Base-by-base conservation (phyloP, 805 yeast genomes). In the Kuraishia molischiana region DNA sequence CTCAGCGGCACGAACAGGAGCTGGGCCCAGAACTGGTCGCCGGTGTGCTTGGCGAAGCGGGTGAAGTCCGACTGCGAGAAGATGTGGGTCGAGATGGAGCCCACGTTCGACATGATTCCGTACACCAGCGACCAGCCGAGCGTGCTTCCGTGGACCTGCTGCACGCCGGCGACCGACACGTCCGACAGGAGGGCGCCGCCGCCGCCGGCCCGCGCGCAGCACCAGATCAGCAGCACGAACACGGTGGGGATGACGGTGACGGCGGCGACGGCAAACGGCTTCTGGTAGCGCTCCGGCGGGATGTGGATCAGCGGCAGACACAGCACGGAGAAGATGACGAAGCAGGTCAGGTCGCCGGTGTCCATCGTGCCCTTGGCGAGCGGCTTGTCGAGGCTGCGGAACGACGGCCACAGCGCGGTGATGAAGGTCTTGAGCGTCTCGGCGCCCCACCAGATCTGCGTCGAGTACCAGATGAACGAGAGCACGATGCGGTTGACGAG, bases 401-500 rank as follows among this genome's bases (percentile, higher is more conserved):
- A 69, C 9, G 54, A 46, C 10, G 62, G 53, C 43, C 64, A 61
- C 48, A 64, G 56, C 29, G 64, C 50, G 18, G 62, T 52, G 17
- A 69, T 38, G 14, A 68, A 50, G 17, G 59, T 53, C n/a, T 60
- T 56, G 5, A 69, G 45, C 35, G 68, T 53, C 33, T 61, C 61
- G 5, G 69, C 74, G 34, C 75, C 74, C n/a, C 67, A 56, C 47
- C 56, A 70, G 1, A 70, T 53, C 41, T 67, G 72, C 9, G 64
- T 60, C 3, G 67, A 65, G 42, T 57, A 67, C 69, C 72, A 72
- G 29, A 72, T 65, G 24, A 64, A 56, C 15, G 69, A 61, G 29
- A 71, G 52, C 17, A 67, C 56, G 26, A 63, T 58, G 48, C 77
- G 55, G 41, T 64, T 62, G 6, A 59, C 41, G 26, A 72, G 53